Evolutionary conservation across 768 basidiomycete genomes (phyloP).

Genomic region (Pisolithus microcarpus): DNA sequence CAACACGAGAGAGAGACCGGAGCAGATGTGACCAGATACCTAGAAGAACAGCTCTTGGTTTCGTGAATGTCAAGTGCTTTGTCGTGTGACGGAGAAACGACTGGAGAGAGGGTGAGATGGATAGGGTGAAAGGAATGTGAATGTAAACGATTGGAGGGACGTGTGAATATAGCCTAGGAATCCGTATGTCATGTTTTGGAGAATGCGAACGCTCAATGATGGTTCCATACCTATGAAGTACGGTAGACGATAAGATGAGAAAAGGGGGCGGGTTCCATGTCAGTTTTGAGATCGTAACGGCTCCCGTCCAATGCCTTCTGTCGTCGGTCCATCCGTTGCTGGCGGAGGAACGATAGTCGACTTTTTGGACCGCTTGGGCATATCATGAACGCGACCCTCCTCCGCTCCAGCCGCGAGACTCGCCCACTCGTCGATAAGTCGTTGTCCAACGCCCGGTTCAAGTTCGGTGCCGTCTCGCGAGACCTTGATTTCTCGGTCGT

Average conservation of each 20-base stretch:
- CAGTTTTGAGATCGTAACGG: not conserved
- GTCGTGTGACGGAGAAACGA: not conserved
- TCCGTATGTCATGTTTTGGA: not conserved
- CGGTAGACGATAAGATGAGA: not conserved
- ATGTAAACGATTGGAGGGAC: not conserved
- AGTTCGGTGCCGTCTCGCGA: constrained; percentile 90
- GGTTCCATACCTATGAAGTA: not conserved
- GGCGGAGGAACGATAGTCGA: not conserved
- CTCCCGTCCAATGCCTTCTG: not conserved
- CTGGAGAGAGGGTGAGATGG: not conserved
- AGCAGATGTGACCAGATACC: not conserved
- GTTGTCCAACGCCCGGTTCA: constrained; percentile 68
- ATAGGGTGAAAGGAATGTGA: not conserved
- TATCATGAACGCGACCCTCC: not conserved
- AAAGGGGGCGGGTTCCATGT: not conserved
- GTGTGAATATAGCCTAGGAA: not conserved
- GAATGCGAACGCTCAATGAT: too few species aligned
- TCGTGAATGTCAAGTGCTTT: constrained; percentile 2
- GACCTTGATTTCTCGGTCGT: constrained; percentile 72
- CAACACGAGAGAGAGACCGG: not conserved
- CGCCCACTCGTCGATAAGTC: constrained; percentile 65
- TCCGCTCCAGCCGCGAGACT: constrained; percentile 18
- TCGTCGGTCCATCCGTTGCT: not conserved
- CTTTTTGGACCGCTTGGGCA: not conserved
- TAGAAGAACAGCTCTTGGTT: constrained; percentile 1